Percentiles rank a stretch among this genome's conserved stretches.
These are phyloP conservation scores for Aspergillus persii DNA, from an alignment of 2,329 filamentous ascomycete genomes.

Conservation along the genomic window DNA sequence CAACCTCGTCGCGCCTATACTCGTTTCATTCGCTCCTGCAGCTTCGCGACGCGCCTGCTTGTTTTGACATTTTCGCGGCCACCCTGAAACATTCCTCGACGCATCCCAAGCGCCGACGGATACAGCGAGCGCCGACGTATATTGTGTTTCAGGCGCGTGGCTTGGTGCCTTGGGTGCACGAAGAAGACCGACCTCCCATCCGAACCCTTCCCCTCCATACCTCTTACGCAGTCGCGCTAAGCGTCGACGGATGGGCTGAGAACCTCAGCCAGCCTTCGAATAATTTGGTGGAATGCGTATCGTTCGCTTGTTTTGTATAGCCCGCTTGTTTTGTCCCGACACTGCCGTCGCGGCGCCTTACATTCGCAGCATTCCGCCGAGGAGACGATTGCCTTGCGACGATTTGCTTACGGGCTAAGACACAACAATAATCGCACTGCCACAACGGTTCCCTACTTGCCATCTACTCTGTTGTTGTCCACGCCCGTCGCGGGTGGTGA, in stretches of 20 bases:
- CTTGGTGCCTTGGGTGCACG: slow-evolving; percentile 11
- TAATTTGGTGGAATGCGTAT: slow-evolving; percentile 31
- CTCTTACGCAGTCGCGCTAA: slow-evolving; percentile 4
- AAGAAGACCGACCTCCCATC: slow-evolving; percentile 5
- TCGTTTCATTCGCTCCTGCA: slow-evolving; percentile 20
- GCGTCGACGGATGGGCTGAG: slow-evolving; percentile 14
- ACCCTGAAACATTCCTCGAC: slow-evolving; percentile 32
- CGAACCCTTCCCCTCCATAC: neutral
- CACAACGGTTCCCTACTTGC: slow-evolving; percentile 9
- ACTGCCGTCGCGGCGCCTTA: slow-evolving; percentile 20
- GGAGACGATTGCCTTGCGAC: slow-evolving; percentile 11
- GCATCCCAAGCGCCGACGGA: slow-evolving; percentile 12
- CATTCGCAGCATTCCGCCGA: slow-evolving; percentile 29
- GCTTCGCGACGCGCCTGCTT: slow-evolving; percentile 23
- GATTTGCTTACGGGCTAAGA: slow-evolving; percentile 10
- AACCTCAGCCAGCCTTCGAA: slow-evolving; percentile 16
- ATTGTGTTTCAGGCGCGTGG: slow-evolving; percentile 18
- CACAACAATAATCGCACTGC: slow-evolving; percentile 14
- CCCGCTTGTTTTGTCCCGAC: slow-evolving; percentile 15
- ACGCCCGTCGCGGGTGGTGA: slow-evolving; percentile 7
- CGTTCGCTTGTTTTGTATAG: slow-evolving; percentile 14
- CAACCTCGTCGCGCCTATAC: slow-evolving; percentile 18
- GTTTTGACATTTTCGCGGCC: slow-evolving; percentile 24
- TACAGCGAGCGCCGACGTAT: slow-evolving; percentile 3
- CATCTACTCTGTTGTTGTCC: slow-evolving; percentile 16